Percentiles rank a stretch among this genome's conserved stretches.
These are phyloP conservation scores for Syncephalastrum contaminatum DNA, from an alignment of 371 early-diverging fungal species.

Conservation along the genomic window DNA sequence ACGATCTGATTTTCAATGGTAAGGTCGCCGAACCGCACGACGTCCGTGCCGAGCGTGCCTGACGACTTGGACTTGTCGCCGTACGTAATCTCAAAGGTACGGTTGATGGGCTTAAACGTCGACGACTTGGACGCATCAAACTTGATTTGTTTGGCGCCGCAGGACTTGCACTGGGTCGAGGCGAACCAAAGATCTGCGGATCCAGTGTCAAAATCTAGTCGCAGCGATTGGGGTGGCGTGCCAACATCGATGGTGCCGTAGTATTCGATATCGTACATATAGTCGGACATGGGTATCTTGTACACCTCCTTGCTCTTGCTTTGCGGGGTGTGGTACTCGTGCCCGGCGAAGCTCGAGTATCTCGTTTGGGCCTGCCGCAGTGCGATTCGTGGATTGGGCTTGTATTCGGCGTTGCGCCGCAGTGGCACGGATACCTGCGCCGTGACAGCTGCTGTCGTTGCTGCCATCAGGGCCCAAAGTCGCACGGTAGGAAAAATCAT, in stretches of 20 bases:
- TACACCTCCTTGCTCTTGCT: not conserved
- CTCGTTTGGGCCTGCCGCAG: slow-evolving; percentile 10
- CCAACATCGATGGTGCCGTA: slow-evolving; percentile 80
- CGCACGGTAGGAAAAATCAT: too few species aligned
- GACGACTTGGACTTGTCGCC: slow-evolving; percentile 44
- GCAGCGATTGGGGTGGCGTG: slow-evolving; percentile 76
- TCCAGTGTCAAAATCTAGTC: slow-evolving; percentile 87
- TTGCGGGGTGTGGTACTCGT: not conserved
- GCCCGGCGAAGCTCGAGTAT: slow-evolving; percentile 5
- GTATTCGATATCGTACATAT: slow-evolving; percentile 50
- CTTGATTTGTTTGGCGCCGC: slow-evolving; percentile 23
- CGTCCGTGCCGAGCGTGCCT: slow-evolving; percentile 39
- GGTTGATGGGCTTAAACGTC: slow-evolving; percentile 36
- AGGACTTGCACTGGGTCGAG: slow-evolving; percentile 19
- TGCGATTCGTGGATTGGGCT: slow-evolving; percentile 10
- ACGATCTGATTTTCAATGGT: slow-evolving; percentile 34
- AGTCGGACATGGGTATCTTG: not conserved
- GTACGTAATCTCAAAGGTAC: slow-evolving; percentile 39
- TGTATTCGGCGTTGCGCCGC: slow-evolving; percentile 16
- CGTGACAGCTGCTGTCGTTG: not conserved
- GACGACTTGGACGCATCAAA: slow-evolving; percentile 34
- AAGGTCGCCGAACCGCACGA: slow-evolving; percentile 42
- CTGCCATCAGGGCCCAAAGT: too few species aligned
- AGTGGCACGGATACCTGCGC: slow-evolving; percentile 2
- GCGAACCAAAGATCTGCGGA: slow-evolving; percentile 52